Conservation (phyloP, 148 eudicot species). For the Salicornia ramosissima region DNA sequence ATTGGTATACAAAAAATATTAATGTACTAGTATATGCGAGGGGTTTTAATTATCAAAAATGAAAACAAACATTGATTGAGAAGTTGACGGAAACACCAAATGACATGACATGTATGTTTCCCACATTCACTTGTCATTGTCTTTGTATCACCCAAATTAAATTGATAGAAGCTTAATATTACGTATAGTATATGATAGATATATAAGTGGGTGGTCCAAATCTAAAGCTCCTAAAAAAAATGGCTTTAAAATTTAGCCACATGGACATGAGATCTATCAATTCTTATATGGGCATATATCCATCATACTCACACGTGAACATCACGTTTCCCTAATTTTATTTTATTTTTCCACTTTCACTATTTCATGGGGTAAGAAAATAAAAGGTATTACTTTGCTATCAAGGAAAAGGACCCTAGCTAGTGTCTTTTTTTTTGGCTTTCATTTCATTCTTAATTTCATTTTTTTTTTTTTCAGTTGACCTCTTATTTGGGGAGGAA, state of each 20-base stretch:
- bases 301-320: constrained; percentile 28
- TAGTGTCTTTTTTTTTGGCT: neutral
- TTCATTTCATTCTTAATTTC: too few species aligned
- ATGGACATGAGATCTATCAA: constrained; percentile 17
- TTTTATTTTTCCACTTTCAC: neutral
- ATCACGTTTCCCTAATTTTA: constrained; percentile 18
- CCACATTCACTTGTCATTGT: constrained; percentile 20
- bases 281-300: constrained; percentile 1
- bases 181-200: neutral
- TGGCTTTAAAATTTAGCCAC: constrained; percentile 18
- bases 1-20: too few species aligned
- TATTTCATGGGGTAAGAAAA: neutral
- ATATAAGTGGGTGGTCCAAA: constrained; percentile 14
- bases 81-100: neutral
- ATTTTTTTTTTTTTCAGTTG: neutral
- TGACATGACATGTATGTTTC: constrained; percentile 12
- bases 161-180: neutral
- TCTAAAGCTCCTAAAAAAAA: constrained; percentile 1
- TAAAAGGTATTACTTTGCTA: neutral
- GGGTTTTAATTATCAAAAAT: neutral
- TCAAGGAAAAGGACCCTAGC: constrained; percentile 2
- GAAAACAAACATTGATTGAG: neutral
- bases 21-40: neutral
- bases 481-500: neutral
- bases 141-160: constrained; percentile 17